Evolutionary conservation across 345 rosid species (phyloP).

Genomic region (Cochlearia excelsa): DNA sequence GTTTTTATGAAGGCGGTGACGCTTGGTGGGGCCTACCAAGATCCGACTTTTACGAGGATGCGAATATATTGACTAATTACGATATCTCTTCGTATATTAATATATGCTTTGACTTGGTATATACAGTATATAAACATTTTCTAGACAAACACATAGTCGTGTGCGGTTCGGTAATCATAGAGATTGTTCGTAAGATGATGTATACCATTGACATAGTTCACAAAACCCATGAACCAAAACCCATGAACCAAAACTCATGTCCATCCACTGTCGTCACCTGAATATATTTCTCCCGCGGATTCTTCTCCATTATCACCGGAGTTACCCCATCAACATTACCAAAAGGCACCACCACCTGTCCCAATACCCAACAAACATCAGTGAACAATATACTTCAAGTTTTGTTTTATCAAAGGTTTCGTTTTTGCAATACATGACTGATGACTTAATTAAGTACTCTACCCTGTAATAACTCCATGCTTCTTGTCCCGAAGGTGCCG

Average conservation of each 20-base stretch:
- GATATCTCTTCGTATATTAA: too few relatives aligned
- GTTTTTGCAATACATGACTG: neutral
- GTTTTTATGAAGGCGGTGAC: neutral
- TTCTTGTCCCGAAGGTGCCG: conserved; percentile 80
- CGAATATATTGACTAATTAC: too few relatives aligned
- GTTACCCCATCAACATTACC: conserved; percentile 41
- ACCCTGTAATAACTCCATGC: conserved; percentile 93
- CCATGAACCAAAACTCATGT: conserved; percentile 95
- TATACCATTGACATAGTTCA: conserved; percentile 68
- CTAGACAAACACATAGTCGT: too few relatives aligned
- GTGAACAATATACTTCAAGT: neutral
- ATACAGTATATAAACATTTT: too few relatives aligned
- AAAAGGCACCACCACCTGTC: conserved; percentile 61
- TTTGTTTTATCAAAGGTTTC: neutral
- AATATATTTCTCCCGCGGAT: conserved; percentile 67
- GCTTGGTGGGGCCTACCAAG: too few relatives aligned
- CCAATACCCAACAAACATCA: conserved; percentile 1
- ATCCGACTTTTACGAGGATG: too few relatives aligned
- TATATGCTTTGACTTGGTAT: too few relatives aligned
- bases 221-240: too few relatives aligned
- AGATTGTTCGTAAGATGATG: conserved; percentile 45
- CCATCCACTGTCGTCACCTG: conserved; percentile 60
- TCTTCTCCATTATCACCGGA: conserved; percentile 52
- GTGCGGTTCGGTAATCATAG: conserved; percentile 34
- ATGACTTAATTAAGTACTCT: too few relatives aligned